Percentiles rank a stretch among this genome's conserved stretches.
These are phyloP conservation scores for Penicillium steckii DNA, from an alignment of 495 filamentous ascomycete genomes.

Conservation along the genomic window DNA sequence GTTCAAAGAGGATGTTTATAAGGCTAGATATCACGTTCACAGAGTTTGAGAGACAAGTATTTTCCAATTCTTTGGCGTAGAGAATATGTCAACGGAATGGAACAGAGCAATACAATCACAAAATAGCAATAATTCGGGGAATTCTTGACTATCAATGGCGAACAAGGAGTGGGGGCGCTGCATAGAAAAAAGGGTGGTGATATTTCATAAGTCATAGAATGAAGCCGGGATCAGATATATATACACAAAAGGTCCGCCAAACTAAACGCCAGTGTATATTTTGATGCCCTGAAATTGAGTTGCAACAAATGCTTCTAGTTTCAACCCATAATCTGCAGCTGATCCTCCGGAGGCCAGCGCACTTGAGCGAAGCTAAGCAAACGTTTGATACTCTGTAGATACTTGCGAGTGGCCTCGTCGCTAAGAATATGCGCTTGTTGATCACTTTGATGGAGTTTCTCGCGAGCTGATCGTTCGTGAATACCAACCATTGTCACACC, in stretches of 20 bases:
- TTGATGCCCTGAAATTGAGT: too few relatives aligned
- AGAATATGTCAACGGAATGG: too few relatives aligned
- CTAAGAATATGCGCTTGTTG: slow-evolving; percentile 95
- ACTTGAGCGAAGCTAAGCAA: slow-evolving; percentile 96
- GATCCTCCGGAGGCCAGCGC: slow-evolving; percentile 91
- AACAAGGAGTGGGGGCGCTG: too few relatives aligned
- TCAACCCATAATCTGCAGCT: slow-evolving; percentile 94
- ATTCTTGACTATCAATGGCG: too few relatives aligned
- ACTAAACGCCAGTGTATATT: slow-evolving; percentile 14
- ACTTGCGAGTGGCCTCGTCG: slow-evolving; percentile 92
- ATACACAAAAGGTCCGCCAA: not conserved
- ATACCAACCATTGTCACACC: slow-evolving; percentile 99
- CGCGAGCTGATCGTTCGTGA: slow-evolving; percentile 90
- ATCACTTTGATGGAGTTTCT: slow-evolving; percentile 88
- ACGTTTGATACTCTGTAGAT: slow-evolving; percentile 94
- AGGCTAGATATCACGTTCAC: too few relatives aligned
- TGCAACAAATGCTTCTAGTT: not conserved
- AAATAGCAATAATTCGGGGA: too few relatives aligned
- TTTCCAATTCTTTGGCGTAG: too few relatives aligned
- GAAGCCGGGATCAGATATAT: not conserved
- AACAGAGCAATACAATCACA: too few relatives aligned
- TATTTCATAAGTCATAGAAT: not conserved
- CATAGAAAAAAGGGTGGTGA: too few relatives aligned
- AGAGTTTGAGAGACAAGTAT: too few relatives aligned
- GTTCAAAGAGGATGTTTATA: too few relatives aligned